Evolutionary conservation across 805 yeast species (phyloP).

Genomic region (Metschnikowia bowlesiae): DNA sequence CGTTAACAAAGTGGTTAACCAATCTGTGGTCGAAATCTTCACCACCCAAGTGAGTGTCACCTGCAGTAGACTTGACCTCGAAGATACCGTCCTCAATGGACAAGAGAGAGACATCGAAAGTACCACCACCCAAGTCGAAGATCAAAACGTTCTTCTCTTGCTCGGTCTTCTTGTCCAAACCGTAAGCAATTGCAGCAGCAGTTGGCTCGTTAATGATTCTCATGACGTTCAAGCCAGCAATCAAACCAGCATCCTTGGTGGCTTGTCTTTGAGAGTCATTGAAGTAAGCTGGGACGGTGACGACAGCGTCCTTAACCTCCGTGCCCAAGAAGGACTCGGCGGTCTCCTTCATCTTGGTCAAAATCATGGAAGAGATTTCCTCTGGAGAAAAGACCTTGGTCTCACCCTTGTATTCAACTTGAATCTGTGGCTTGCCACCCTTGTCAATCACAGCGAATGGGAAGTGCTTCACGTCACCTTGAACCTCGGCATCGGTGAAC

Average conservation of each 20-base stretch:
- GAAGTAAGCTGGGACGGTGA: conserved; percentile 90
- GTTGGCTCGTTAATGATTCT: conserved; percentile 87
- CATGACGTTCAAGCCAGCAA: conserved; percentile 83
- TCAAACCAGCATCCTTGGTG: conserved; percentile 88
- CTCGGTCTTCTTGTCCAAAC: conserved; percentile 47
- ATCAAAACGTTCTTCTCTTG: conserved; percentile 57
- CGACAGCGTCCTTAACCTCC: conserved; percentile 80
- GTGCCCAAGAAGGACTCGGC: conserved; percentile 75
- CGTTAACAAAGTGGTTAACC: conserved; percentile 83
- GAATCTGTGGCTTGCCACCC: conserved; percentile 27
- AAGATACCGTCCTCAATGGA: conserved; percentile 47
- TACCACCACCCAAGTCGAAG: conserved; percentile 49
- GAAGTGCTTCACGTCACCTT: conserved; percentile 29
- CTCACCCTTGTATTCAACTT: conserved; percentile 31
- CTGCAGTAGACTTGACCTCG: conserved; percentile 62
- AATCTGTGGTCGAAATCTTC: conserved; percentile 91
- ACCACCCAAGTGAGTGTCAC: conserved; percentile 98
- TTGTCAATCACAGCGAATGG: conserved; percentile 30
- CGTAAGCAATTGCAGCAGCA: conserved; percentile 32
- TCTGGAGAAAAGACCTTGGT: conserved; percentile 31
- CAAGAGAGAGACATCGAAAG: conserved; percentile 46
- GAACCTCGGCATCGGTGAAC: conserved; percentile 26
- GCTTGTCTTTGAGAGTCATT: conserved; percentile 94
- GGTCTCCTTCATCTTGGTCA: conserved; percentile 39
- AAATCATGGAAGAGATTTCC: conserved; percentile 30